Evolutionary conservation across 2,329 filamentous ascomycete species (phyloP).

Genomic region (Lachnellula cervina): DNA sequence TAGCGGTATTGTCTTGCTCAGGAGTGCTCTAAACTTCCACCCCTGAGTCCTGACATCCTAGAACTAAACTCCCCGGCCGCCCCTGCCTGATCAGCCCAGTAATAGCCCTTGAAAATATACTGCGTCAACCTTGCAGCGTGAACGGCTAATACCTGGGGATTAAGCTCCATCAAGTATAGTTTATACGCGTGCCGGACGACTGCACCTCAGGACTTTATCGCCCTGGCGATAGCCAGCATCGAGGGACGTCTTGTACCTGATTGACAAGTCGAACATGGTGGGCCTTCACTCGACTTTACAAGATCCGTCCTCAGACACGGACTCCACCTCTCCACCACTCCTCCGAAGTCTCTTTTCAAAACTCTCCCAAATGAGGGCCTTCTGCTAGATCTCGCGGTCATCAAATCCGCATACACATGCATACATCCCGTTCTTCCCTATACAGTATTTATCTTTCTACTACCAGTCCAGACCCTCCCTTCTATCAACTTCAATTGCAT

Average conservation of each 20-base stretch:
- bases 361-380: constrained; percentile 18
- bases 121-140: constrained; percentile 17
- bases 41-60: constrained; percentile 4
- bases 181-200: background rate
- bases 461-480: constrained; percentile 14
- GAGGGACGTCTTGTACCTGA: constrained; percentile 17
- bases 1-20: background rate
- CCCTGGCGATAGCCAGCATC: background rate
- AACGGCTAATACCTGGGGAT: constrained; percentile 21
- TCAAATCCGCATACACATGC: background rate
- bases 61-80: background rate
- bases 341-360: constrained; percentile 8
- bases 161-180: constrained; percentile 8
- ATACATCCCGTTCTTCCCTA: background rate
- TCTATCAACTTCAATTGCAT: background rate
- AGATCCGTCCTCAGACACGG: constrained; percentile 19
- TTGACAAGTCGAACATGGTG: constrained; percentile 13
- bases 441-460: constrained; percentile 5
- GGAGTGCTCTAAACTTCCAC: background rate
- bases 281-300: constrained; percentile 16
- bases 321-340: constrained; percentile 17
- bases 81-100: constrained; percentile 19
- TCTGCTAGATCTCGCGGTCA: constrained; percentile 4
- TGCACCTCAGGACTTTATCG: constrained; percentile 8
- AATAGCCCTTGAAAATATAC: constrained; percentile 1